Conservation (phyloP, 768 basidiomycete genomes). For the Termitomyces eurrhizus region DNA sequence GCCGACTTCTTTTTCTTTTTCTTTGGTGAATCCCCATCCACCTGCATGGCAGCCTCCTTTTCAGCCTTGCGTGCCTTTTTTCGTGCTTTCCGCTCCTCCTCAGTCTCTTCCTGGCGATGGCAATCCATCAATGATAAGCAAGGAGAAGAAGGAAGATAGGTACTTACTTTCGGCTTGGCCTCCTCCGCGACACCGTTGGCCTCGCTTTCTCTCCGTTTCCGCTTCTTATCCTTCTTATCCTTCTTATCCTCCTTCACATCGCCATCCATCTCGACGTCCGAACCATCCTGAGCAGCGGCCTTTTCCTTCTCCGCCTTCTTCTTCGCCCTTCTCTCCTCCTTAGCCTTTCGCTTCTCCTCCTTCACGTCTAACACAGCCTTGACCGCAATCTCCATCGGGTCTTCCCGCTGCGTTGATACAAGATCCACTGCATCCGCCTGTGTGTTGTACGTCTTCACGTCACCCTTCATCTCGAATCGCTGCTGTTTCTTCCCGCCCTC, state of each 20-base stretch:
- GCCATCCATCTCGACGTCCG: constrained; percentile 36
- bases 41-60: constrained; percentile 52
- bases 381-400: constrained; percentile 71
- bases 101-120: constrained; percentile 56
- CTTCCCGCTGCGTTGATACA: constrained; percentile 80
- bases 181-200: constrained; percentile 38
- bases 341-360: constrained; percentile 79
- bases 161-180: constrained; percentile 36
- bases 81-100: constrained; percentile 77
- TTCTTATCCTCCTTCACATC: constrained; percentile 29
- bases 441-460: constrained; percentile 80
- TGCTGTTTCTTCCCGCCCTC: constrained; percentile 65
- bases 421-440: constrained; percentile 81
- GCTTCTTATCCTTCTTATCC: constrained; percentile 42
- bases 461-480: constrained; percentile 78
- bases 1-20: constrained; percentile 61
- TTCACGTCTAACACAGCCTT: constrained; percentile 77
- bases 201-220: constrained; percentile 57
- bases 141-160: constrained; percentile 8
- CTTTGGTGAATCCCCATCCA: constrained; percentile 42
- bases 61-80: constrained; percentile 78
- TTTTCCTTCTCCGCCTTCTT: constrained; percentile 52
- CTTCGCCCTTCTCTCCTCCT: constrained; percentile 75
- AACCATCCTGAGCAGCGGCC: constrained; percentile 26
- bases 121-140: constrained; percentile 6